Percentiles rank a stretch among this genome's conserved stretches.
Conservation (phyloP, 805 yeast species). For the Yarrowia sp. region DNA sequence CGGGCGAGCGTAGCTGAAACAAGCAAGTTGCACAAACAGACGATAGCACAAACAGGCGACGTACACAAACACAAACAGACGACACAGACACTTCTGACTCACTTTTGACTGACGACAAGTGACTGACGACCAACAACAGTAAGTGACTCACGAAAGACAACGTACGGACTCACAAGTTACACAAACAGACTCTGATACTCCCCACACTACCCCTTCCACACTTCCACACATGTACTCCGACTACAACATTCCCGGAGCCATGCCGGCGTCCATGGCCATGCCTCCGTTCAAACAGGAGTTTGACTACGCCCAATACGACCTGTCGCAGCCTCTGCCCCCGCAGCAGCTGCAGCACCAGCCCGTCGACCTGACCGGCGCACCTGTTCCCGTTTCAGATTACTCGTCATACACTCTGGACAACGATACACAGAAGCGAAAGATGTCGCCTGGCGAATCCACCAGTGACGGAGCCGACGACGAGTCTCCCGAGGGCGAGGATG, state of each 20-base stretch:
- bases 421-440: conserved; percentile 3
- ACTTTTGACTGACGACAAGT: neutral
- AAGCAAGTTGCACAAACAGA: neutral
- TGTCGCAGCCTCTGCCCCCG: neutral
- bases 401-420: conserved; percentile 1
- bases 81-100: neutral
- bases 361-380: neutral
- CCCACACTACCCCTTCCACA: neutral
- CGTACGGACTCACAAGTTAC: neutral
- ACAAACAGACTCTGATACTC: neutral
- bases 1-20: too few relatives aligned
- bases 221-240: conserved; percentile 4
- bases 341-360: conserved; percentile 1
- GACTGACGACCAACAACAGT: neutral
- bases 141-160: neutral
- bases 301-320: conserved; percentile 19
- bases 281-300: conserved; percentile 18
- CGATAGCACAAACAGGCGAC: neutral
- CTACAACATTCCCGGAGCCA: conserved; percentile 16
- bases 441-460: conserved; percentile 6
- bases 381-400: neutral
- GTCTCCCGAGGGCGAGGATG: conserved; percentile 16
- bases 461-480: conserved; percentile 22
- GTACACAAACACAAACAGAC: neutral
- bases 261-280: conserved; percentile 16